phyloP scores from a whole-genome alignment of 768 basidiomycete species.

The Trametes cingulata region DNA sequence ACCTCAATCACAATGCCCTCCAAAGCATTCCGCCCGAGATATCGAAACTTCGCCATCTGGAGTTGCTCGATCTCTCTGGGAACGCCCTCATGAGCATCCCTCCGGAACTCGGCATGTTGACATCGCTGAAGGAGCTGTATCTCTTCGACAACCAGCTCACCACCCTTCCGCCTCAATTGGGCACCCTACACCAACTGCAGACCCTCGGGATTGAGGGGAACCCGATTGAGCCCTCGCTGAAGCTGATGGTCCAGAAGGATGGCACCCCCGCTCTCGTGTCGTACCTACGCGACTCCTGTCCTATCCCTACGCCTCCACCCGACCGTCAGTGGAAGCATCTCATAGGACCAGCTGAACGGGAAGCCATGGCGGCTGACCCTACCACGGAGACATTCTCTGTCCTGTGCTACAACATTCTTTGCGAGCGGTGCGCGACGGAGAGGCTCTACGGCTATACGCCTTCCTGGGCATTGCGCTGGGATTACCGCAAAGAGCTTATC shows the following conservation, averaged over 20 bases:
- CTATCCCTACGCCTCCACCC: slow-evolving; percentile 78
- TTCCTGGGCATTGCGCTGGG: slow-evolving; percentile 94
- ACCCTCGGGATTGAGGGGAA: slow-evolving; percentile 98
- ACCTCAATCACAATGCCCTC: slow-evolving; percentile 94
- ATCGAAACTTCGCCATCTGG: slow-evolving; percentile 78
- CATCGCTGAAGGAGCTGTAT: slow-evolving; percentile 86
- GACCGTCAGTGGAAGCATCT: slow-evolving; percentile 75
- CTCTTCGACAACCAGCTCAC: slow-evolving; percentile 94
- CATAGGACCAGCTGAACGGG: slow-evolving; percentile 57
- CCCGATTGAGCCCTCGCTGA: slow-evolving; percentile 76
- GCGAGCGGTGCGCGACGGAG: slow-evolving; percentile 86
- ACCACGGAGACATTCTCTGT: slow-evolving; percentile 76
- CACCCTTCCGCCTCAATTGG: slow-evolving; percentile 83
- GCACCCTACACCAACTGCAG: slow-evolving; percentile 88
- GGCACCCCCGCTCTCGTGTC: slow-evolving; percentile 89
- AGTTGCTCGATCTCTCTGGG: slow-evolving; percentile 87
- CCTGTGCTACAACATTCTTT: slow-evolving; percentile 92
- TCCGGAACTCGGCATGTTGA: slow-evolving; percentile 88
- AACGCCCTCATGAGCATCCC: slow-evolving; percentile 81
- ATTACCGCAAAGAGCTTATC: slow-evolving; percentile 88
- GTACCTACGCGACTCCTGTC: slow-evolving; percentile 92
- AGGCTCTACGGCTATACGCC: slow-evolving; percentile 95
- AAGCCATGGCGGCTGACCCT: slow-evolving; percentile 60
- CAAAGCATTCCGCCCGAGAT: slow-evolving; percentile 80
- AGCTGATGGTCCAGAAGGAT: slow-evolving; percentile 87